Evolutionary conservation across 345 rosid genomes (phyloP), one percentile per base, ranked within the genome.

Genomic region (Hibiscus tridactylites): DNA sequence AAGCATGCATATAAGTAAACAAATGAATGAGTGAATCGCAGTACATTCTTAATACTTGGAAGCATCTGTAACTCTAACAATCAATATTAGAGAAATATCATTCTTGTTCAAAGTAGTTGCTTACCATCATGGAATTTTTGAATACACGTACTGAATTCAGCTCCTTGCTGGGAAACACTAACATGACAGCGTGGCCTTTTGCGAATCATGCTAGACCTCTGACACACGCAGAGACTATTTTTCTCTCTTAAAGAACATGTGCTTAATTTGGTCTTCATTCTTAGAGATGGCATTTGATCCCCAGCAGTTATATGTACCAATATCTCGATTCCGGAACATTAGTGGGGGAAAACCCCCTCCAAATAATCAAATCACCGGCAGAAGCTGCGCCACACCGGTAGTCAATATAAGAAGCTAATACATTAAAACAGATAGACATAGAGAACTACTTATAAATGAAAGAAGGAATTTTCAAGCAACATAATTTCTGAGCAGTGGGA

Each of bases 201-300:
- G 62, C 85, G 82, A 77, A 88, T 85, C 65, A 77, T 62, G 72
- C 79, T 77, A 61, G 93, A 88, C 73, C 77, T 85, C 39, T 77
- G 81, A 69, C 88, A 80, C 68, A 88, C 87, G 70, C 75, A 77
- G 61, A 85, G 88, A 79, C 84, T 79, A 53, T 72, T 78, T 61
- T 79, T 86, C 79, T 83, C 90, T 77, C 80, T 74, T 75, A 78
- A 56, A 71, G 85, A 74, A 58, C 78, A 78, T 21, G 60, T 65
- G 82, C 81, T 78, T 68, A 71, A 56, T 73, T 82, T 88, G 79
- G 84, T 69, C 85, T 86, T 86, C 90, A 88, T 86, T 81, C 82
- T 85, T 80, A 83, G 46, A n/a, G 88, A 78, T 85, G 93, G 93
- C 93, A 88, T 88, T 86, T 86, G 90, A 79, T 78, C 80, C 71